Evolutionary conservation across 768 basidiomycete species (phyloP), one percentile per base, ranked within the genome.

Genomic region (Suillus alpinus): DNA sequence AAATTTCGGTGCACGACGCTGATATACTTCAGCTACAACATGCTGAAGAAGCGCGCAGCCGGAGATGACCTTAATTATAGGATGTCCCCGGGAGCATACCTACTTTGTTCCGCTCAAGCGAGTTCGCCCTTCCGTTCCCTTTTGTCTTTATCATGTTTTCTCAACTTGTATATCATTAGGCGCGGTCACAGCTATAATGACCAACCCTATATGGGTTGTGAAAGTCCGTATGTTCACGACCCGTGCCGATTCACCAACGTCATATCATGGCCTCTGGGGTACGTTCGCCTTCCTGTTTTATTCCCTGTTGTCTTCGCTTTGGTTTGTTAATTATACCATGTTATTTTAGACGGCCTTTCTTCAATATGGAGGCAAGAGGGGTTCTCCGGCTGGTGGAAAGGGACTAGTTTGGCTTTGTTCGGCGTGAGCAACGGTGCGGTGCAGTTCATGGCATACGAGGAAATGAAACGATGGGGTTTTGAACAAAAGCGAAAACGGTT

Each of bases 201-300:
- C 96, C 7, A 98, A 99, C 73, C 97, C 96, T 0, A 86, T 98
- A 66, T 98, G 96, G 96, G 91, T 98, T 14, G 91, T 98, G 59
- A 92, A 96, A 78, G 95, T 97, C 9, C 86, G 97, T 62, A 95
- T 98, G 87, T 99, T 97, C 71, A 94, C 95, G 1, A 89, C 94
- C 1, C 77, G 77, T 10, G 73, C 83, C 32, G 81, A 83, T 59
- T 84, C 88, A 44, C 86, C 90, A 9, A 78, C 72, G 3, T 86
- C 94, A 1, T 98, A 98, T 73, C 84, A 86, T 18, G 86, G 89
- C 9, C 78, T 95, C 60, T 89, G 85, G 84, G 79, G 94, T 94
- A 64, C 56, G 69, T 65, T 14, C 59, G 39, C 57, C 16, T 50
- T 50, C 51, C 13, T 16, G 9, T 59, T 61, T 29, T 2, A 16